Percentiles rank a stretch among this genome's conserved stretches.
Conservation (phyloP, 352 stramenopile genomes). For the Pythium phragmiticola region DNA sequence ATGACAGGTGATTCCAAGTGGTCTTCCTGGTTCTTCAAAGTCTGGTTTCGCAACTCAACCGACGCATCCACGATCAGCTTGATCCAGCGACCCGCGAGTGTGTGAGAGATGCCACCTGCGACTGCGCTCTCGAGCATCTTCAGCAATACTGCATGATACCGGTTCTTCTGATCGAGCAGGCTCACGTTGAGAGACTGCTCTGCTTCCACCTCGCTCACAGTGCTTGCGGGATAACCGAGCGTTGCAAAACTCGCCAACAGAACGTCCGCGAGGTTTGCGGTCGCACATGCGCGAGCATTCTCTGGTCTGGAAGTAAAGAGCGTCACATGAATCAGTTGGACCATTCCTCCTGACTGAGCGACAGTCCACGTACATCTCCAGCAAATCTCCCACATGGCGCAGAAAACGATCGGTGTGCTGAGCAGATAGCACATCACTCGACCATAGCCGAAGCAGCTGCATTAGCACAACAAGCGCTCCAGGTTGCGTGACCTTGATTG, state of each 20-base stretch:
- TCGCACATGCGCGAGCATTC: constrained; percentile 19
- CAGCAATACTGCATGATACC: constrained; percentile 5
- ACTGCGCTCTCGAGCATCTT: constrained; percentile 18
- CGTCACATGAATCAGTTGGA: not conserved
- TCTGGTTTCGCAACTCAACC: not conserved
- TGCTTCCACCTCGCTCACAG: not conserved
- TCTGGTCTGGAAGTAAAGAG: constrained; percentile 15
- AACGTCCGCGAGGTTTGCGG: constrained; percentile 14
- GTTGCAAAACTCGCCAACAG: constrained; percentile 21
- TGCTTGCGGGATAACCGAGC: not conserved
- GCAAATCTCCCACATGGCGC: not conserved
- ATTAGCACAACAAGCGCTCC: constrained; percentile 20
- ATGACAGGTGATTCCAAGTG: not conserved
- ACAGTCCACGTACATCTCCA: constrained; percentile 14
- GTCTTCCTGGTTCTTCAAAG: not conserved
- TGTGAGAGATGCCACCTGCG: constrained; percentile 14
- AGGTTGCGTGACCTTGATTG: constrained; percentile 16
- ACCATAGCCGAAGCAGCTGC: constrained; percentile 27
- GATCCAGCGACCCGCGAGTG: constrained; percentile 23
- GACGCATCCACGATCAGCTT: constrained; percentile 24
- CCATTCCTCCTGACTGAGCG: not conserved
- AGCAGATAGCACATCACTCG: not conserved
- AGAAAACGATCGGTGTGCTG: constrained; percentile 14
- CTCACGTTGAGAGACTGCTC: constrained; percentile 1
- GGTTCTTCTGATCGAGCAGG: constrained; percentile 12